Evolutionary conservation across 2,329 filamentous ascomycete genomes (phyloP).

Genomic region (Paraconiothyrium sp.): DNA sequence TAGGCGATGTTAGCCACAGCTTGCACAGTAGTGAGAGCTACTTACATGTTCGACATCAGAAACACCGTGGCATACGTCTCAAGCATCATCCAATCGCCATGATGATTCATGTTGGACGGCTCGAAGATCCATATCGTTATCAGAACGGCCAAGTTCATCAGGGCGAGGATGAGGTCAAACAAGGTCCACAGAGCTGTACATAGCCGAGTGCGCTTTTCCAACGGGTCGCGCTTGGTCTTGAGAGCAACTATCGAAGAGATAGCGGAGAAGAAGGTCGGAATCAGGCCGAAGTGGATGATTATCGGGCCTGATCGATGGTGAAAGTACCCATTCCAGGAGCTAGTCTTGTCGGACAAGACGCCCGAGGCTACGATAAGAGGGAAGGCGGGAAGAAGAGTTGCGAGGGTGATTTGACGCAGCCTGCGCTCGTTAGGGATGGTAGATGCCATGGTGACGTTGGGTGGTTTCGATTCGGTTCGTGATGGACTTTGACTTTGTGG

Average conservation of each 20-base stretch:
- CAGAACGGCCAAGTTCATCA: background rate
- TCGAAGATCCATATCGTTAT: slow-evolving; percentile 5
- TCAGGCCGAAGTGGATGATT: slow-evolving; percentile 7
- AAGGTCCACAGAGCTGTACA: slow-evolving; percentile 3
- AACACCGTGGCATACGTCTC: slow-evolving; percentile 11
- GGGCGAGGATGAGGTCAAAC: background rate
- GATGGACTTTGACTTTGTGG: background rate
- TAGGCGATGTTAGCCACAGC: background rate
- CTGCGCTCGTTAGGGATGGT: slow-evolving; percentile 1
- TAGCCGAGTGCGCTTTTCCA: background rate
- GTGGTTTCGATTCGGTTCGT: background rate
- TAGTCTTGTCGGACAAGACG: background rate
- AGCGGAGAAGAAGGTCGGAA: slow-evolving; percentile 9
- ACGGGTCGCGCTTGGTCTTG: background rate
- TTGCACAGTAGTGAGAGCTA: background rate
- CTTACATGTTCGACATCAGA: slow-evolving; percentile 11
- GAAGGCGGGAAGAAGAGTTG: slow-evolving; percentile 4
- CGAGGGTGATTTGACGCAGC: slow-evolving; percentile 6
- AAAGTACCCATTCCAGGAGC: background rate
- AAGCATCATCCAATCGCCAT: slow-evolving; percentile 10
- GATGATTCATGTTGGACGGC: background rate
- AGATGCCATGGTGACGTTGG: slow-evolving; percentile 5
- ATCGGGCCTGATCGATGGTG: background rate
- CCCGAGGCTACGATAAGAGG: slow-evolving; percentile 12
- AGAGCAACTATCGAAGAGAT: background rate